These are phyloP conservation scores for Citrus sinensis DNA, from an alignment of 345 rosid genomes.

Conservation along the genomic window DNA sequence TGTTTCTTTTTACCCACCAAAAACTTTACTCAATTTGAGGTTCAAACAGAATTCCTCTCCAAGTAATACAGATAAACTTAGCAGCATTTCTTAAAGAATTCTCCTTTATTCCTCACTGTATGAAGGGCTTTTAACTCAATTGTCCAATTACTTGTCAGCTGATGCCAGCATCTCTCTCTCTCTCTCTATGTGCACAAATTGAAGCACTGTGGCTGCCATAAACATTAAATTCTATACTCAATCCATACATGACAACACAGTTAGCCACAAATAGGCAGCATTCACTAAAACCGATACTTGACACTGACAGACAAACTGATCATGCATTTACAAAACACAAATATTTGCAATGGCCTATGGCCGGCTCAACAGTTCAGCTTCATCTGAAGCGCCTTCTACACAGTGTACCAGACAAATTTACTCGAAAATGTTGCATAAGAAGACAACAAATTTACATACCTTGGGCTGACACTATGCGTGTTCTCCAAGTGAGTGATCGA, in stretches of 20 bases:
- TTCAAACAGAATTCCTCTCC: not conserved
- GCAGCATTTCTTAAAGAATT: not conserved
- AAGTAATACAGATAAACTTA: not conserved
- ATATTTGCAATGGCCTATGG: not conserved
- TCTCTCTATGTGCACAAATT: not conserved
- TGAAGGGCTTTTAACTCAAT: not conserved
- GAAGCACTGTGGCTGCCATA: not conserved
- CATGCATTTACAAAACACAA: not conserved
- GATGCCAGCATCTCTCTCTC: not conserved
- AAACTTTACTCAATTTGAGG: not conserved
- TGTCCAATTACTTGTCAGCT: not conserved
- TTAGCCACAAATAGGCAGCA: not conserved
- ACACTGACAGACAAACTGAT: not conserved
- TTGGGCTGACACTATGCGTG: conserved; percentile 64
- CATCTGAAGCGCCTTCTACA: not conserved
- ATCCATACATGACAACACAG: not conserved
- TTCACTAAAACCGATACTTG: not conserved
- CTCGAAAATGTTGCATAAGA: not conserved
- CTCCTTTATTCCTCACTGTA: not conserved
- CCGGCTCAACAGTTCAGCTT: not conserved
- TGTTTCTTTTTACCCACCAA: not conserved
- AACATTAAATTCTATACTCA: not conserved
- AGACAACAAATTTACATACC: conserved; percentile 44
- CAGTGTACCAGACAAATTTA: not conserved
- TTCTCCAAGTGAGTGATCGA: conserved; percentile 76